These are phyloP conservation scores for Psophocarpus tetragonolobus DNA, from an alignment of 306 rosid species.

Conservation along the genomic window DNA sequence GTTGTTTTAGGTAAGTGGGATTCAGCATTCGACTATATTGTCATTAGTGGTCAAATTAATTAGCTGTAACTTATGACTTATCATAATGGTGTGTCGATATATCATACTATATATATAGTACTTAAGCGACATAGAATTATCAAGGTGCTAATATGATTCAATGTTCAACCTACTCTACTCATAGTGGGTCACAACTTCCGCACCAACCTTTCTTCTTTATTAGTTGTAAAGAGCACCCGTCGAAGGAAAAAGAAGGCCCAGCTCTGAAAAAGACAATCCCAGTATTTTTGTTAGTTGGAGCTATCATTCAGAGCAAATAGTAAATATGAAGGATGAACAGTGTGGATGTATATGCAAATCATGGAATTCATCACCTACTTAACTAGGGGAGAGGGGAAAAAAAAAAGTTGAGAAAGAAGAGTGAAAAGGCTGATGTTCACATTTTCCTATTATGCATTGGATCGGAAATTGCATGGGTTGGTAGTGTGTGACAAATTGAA, in stretches of 20 bases:
- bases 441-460: not conserved
- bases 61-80: not conserved
- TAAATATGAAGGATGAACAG: not conserved
- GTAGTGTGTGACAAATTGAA: not conserved
- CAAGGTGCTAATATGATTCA: not conserved
- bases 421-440: not conserved
- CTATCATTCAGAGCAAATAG: not conserved
- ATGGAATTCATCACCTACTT: not conserved
- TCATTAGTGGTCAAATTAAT: not conserved
- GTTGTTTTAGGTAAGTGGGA: slow-evolving; percentile 1
- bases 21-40: not conserved
- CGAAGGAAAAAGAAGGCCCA: slow-evolving; percentile 7
- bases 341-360: not conserved
- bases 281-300: not conserved
- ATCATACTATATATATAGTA: not conserved
- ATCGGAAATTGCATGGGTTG: not conserved
- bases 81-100: not conserved
- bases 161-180: not conserved
- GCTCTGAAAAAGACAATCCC: slow-evolving; percentile 14
- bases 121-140: not conserved
- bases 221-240: slow-evolving; percentile 13
- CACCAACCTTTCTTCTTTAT: slow-evolving; percentile 29
- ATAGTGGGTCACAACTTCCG: slow-evolving; percentile 23
- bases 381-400: not conserved
- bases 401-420: not conserved